Conservation (phyloP, 2,329 filamentous ascomycete species). For the Pseudocercospora macadamiae region DNA sequence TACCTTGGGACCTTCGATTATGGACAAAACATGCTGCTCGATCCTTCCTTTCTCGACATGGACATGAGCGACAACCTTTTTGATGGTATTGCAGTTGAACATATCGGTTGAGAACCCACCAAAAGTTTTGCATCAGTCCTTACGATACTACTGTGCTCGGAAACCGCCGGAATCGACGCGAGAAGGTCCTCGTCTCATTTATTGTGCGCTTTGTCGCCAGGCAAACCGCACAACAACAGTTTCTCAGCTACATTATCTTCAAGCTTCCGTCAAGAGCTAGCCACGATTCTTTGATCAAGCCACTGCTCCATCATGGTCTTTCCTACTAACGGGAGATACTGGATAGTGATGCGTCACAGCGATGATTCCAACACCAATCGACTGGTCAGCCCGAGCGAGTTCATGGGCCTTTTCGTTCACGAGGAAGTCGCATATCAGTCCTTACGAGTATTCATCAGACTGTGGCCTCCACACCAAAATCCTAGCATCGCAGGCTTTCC, state of each 20-base stretch:
- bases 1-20: neutral
- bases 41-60: neutral
- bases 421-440: neutral
- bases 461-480: neutral
- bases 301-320: too few relatives aligned
- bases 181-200: too few relatives aligned
- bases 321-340: too few relatives aligned
- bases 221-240: too few relatives aligned
- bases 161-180: too few relatives aligned
- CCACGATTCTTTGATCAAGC: neutral
- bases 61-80: neutral
- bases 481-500: neutral
- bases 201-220: too few relatives aligned
- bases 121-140: too few relatives aligned
- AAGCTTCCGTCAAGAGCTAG: neutral
- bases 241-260: too few relatives aligned
- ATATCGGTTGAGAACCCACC: neutral
- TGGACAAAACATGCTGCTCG: conserved; percentile 1
- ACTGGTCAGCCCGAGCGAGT: neutral
- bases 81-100: neutral
- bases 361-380: neutral
- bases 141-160: too few relatives aligned
- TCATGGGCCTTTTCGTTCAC: neutral
- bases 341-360: neutral
- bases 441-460: neutral